These are phyloP conservation scores for Sungouiella thailandica DNA, from an alignment of 805 yeast genomes.

Conservation along the genomic window DNA sequence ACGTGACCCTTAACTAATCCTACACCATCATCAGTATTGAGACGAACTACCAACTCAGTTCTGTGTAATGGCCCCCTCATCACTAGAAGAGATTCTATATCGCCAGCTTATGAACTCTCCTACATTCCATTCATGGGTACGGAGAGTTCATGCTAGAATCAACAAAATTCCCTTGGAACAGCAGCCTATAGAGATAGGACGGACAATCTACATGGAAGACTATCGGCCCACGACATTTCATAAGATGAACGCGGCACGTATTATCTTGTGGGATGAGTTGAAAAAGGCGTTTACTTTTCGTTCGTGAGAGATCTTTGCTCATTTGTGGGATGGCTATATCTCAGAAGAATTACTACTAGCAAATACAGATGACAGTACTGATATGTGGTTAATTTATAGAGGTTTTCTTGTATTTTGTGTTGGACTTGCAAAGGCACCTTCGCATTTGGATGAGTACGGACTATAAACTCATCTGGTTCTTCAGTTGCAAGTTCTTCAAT, in stretches of 20 bases:
- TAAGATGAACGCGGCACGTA: constrained; percentile 54
- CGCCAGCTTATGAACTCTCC: constrained; percentile 49
- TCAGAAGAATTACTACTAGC: no score
- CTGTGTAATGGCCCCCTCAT: constrained; percentile 1
- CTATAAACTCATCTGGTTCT: no score
- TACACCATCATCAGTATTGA: no score
- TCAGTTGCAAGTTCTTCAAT: no score
- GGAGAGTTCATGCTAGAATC: constrained; percentile 55
- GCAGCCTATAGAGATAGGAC: constrained; percentile 15
- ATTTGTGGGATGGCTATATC: no score
- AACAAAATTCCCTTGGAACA: constrained; percentile 52
- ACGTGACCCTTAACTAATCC: no score
- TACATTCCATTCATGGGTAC: constrained; percentile 59
- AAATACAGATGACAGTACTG: no score
- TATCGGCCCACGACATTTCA: constrained; percentile 51
- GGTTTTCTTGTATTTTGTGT: no score
- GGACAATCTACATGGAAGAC: constrained; percentile 17
- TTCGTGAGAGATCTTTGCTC: not conserved
- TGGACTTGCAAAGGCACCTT: no score
- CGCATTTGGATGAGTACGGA: no score
- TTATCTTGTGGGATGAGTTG: constrained; percentile 58
- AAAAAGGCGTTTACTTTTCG: constrained; percentile 47
- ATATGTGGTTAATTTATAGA: no score
- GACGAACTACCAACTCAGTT: no score
- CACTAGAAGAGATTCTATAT: constrained; percentile 22